Evolutionary conservation across 371 early-diverging fungal genomes (phyloP).

Genomic region (Mortierella sp.): DNA sequence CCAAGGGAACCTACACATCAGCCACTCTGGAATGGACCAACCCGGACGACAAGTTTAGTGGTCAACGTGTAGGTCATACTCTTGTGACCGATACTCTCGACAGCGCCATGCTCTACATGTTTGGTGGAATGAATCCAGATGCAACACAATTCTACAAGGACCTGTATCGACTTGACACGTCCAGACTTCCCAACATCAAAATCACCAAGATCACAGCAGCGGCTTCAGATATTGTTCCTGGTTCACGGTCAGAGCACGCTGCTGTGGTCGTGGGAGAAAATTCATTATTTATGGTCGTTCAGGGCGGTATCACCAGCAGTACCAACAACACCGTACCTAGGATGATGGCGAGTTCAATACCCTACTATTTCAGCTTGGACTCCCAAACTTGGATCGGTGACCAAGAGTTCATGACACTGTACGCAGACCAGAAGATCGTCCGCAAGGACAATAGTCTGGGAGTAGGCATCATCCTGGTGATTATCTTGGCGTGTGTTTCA

Average conservation of each 20-base stretch:
- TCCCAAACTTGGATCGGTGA: conserved; percentile 21
- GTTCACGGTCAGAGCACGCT: conserved; percentile 22
- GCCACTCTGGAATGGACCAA: conserved; percentile 10
- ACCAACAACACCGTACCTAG: not conserved
- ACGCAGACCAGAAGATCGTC: not conserved
- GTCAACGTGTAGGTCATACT: conserved; percentile 15
- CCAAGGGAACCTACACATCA: conserved; percentile 3
- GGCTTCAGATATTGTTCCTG: conserved; percentile 6
- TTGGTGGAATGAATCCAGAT: conserved; percentile 23
- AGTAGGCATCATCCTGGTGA: conserved; percentile 18
- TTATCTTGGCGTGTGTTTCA: conserved; percentile 27
- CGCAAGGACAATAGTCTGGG: not conserved
- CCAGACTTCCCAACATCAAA: too few relatives aligned
- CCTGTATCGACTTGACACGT: conserved; percentile 25
- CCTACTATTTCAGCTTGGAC: conserved; percentile 21
- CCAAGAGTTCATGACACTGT: conserved; percentile 4
- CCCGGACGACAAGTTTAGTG: conserved; percentile 1
- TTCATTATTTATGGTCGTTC: conserved; percentile 29
- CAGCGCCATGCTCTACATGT: conserved; percentile 19
- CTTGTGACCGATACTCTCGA: conserved; percentile 12
- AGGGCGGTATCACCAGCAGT: conserved; percentile 16
- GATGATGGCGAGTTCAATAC: conserved; percentile 4
- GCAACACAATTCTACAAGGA: conserved; percentile 15
- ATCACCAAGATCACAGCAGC: conserved; percentile 17
- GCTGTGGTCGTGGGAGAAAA: conserved; percentile 15